Conservation (phyloP, 257 asterid genomes). For the Penstemon barbatus region DNA sequence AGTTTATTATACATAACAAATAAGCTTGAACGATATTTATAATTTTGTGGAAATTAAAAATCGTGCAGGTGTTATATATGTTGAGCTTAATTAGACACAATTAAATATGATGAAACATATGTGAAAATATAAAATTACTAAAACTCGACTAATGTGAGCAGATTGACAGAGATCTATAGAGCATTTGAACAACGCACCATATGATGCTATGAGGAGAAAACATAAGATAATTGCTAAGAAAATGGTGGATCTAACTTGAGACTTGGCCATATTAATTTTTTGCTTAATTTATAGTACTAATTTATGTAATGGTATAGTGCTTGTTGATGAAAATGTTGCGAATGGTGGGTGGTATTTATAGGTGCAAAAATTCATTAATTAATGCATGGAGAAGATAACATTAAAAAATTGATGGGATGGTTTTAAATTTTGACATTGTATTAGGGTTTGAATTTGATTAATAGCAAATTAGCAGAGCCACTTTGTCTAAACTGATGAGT, state of each 20-base stretch:
- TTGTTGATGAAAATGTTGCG: background rate
- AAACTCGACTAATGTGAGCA: background rate
- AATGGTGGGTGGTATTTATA: slow-evolving; percentile 23
- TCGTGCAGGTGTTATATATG: too few relatives aligned
- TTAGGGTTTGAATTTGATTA: background rate
- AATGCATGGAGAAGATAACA: background rate
- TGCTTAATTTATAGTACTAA: background rate
- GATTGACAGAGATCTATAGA: background rate
- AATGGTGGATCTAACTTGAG: slow-evolving; percentile 17
- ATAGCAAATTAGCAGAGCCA: background rate
- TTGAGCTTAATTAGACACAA: too few relatives aligned
- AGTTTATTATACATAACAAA: too few relatives aligned
- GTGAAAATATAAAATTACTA: too few relatives aligned
- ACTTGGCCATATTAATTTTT: slow-evolving; percentile 31
- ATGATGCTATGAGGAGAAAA: slow-evolving; percentile 39
- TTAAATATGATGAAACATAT: background rate
- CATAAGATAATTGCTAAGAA: slow-evolving; percentile 38
- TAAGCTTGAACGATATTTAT: too few relatives aligned
- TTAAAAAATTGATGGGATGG: background rate
- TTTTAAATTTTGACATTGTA: background rate
- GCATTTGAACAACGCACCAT: slow-evolving; percentile 17
- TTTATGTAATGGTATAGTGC: background rate
- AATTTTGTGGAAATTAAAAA: too few relatives aligned
- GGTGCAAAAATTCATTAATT: background rate
- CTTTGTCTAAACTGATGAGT: background rate